Base-by-base conservation (phyloP, 2,329 filamentous ascomycete genomes). In the Fonsecaea pugnacius region DNA sequence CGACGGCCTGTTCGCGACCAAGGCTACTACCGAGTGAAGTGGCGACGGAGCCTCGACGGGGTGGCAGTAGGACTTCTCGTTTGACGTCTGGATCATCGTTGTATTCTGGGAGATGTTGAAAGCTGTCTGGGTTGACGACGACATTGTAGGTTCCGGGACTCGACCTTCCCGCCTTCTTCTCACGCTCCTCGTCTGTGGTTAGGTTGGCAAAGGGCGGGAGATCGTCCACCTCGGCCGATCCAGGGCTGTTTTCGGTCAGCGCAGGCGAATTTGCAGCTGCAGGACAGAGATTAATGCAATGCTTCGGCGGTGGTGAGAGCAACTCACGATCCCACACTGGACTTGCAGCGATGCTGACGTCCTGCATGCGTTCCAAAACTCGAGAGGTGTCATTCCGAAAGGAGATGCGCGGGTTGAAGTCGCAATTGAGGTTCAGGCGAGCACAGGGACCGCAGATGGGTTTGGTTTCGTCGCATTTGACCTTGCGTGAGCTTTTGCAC, bases 381-480 rank as follows among this genome's bases (percentile, higher is more conserved):
- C 82, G 78, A 36, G 76, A 73, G n/a, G 82, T 84, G 69, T 84
- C 82, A 72, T 84, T 79, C 66, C 80, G 78, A 70, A 84, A 84
- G n/a, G 80, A 77, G n/a, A 84, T 76, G 53, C 84, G 79, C 16
- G 83, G 82, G 63, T 80, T 82, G 74, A 86, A 87, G 70, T 87
- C 84, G 72, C 85, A 87, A 38, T 78, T 76, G 71, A 85, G 83
- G 52, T 83, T 82, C 24, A 87, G 76, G 60, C 84, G 78, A 33
- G 80, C 77, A 73, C 84, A 87, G 77, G 84, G 84, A 77, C 81
- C 83, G 73, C 84, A 85, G 70, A 78, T 78, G 60, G 83, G 84
- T 70, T 81, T 79, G 46, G 75, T 75, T 73, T 86, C 84, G 71
- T 85, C 84, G 72, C 84, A 86, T 78, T 85, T 86, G 24, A 85